phyloP scores from a whole-genome alignment of 192 early-diverging fungal species.

The Powellomyces hirtus region DNA sequence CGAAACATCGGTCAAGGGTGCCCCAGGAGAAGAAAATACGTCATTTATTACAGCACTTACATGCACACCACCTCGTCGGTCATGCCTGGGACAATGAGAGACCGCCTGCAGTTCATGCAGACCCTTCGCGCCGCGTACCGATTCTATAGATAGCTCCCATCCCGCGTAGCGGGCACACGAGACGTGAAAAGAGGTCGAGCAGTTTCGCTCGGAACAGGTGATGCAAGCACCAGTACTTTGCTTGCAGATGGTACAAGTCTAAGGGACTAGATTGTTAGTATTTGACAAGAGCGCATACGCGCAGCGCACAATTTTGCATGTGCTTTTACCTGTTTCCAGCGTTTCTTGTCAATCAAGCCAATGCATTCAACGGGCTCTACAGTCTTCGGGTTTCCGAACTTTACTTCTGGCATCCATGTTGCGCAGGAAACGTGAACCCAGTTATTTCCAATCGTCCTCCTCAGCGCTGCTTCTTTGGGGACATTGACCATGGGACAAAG shows the following conservation, averaged over 20 bases:
- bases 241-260: constrained; percentile 36
- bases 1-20: no score
- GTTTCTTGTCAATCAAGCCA: constrained; percentile 34
- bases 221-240: constrained; percentile 29
- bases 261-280: no score
- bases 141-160: constrained; percentile 27
- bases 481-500: constrained; percentile 28
- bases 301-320: no score
- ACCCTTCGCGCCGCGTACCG: not conserved
- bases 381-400: constrained; percentile 28
- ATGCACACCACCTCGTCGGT: not conserved
- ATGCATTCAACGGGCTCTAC: constrained; percentile 37
- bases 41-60: no score
- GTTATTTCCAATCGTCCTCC: constrained; percentile 39
- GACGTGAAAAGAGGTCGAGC: constrained; percentile 25
- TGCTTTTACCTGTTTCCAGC: constrained; percentile 39
- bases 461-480: constrained; percentile 24
- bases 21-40: no score
- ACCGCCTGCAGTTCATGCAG: not conserved
- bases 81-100: constrained; percentile 18
- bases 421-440: constrained; percentile 45
- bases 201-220: constrained; percentile 37
- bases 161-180: constrained; percentile 29
- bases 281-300: no score
- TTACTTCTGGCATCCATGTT: constrained; percentile 40